These are phyloP conservation scores for Thecaphora thlaspeos DNA, from an alignment of 1,284 basidiomycete species.

Conservation along the genomic window DNA sequence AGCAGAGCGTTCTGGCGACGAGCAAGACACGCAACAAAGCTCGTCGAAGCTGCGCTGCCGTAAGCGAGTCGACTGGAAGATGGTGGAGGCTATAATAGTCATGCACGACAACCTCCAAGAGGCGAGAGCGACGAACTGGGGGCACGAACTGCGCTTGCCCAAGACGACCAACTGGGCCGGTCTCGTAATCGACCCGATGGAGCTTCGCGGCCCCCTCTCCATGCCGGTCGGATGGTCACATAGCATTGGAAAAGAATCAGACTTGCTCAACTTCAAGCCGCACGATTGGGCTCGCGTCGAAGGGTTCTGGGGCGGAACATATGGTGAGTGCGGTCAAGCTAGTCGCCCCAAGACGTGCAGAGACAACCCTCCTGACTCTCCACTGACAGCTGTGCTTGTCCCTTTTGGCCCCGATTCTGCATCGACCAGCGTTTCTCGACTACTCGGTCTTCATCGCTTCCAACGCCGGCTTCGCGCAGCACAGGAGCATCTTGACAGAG, in stretches of 20 bases:
- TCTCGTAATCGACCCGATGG: slow-evolving; percentile 22
- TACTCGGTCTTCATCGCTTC: slow-evolving; percentile 32
- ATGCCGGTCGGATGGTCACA: slow-evolving; percentile 27
- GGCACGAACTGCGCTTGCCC: slow-evolving; percentile 34
- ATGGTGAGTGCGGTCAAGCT: slow-evolving; percentile 6
- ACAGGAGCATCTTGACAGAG: slow-evolving; percentile 7
- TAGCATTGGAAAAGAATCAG: slow-evolving; percentile 8
- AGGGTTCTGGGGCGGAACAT: slow-evolving; percentile 35
- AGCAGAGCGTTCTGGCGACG: no score
- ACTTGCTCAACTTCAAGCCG: slow-evolving; percentile 19
- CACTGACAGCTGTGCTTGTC: no score
- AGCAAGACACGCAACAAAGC: no score
- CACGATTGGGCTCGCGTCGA: slow-evolving; percentile 44
- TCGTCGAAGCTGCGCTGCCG: background rate
- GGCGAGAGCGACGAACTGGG: slow-evolving; percentile 37
- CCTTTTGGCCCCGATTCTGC: no score
- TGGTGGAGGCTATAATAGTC: slow-evolving; percentile 41
- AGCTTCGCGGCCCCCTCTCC: slow-evolving; percentile 19
- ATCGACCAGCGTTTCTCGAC: slow-evolving; percentile 21
- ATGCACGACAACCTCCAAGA: slow-evolving; percentile 42
- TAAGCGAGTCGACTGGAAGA: slow-evolving; percentile 39
- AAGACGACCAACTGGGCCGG: slow-evolving; percentile 18
- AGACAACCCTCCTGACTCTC: background rate
- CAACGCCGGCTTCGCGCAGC: slow-evolving; percentile 21
- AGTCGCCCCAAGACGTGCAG: background rate